Base-by-base conservation (phyloP, 1,284 basidiomycete genomes). In the Anthracocystis setariae region DNA sequence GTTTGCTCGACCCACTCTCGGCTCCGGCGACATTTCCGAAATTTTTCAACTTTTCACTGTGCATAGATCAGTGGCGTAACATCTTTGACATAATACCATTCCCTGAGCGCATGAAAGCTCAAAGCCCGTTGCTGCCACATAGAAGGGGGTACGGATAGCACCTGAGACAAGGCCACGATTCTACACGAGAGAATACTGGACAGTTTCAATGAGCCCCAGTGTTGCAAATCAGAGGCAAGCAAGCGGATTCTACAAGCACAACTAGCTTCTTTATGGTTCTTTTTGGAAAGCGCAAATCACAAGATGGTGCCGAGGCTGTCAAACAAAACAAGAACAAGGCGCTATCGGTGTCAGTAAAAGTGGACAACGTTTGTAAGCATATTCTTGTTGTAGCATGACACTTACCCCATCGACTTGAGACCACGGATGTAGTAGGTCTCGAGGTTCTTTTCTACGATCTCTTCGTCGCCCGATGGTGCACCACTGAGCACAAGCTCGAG, bases 371-470 rank as follows among this genome's bases (percentile, higher is more conserved):
- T 29, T 12, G 29, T 37, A 33, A 33, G 32, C 32, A 8, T 15
- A 33, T 8, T 8, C 15, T 15, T 8, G 32, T 33, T 15, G 15
- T 15, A 15, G 15, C 15, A 37, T 37, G 8, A n/a, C 8, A 71
- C 68, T 65, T 46, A 71, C 65, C 79, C 79, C 52, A 80, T 64
- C 45, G 77, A 77, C 67, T 78, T 79, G 56, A 80, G 76, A 37
- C 79, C 79, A 13, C 74, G 76, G 47, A 80, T 77, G 64, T 80
- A 80, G 68, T 78, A 79, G 39, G 66, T 66, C 51, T 80, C 76
- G 13, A 80, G 69, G 38, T 74, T 80, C 55, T 76, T 74, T 51
- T 74, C 66, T 33, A 74, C 70, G 13, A 56, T 42, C 46, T 80
- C 78, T 52, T 82, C 80, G 40, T 82, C 76, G 20, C 78, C 76